Conservation (phyloP, 352 stramenopile species). For the Pythium myriotylum region DNA sequence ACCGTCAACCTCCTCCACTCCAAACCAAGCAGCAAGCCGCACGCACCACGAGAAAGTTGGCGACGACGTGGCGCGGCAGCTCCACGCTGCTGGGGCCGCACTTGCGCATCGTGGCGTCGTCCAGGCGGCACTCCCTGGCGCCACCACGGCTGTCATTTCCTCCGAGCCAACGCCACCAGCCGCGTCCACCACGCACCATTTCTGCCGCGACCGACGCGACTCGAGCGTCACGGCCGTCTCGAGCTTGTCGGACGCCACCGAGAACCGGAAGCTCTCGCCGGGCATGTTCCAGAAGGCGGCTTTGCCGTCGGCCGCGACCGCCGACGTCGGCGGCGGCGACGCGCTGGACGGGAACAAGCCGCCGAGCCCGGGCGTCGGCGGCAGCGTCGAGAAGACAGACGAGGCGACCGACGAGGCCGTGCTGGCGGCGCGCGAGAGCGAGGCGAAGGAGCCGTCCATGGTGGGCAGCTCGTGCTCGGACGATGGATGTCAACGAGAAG, state of each 20-base stretch:
- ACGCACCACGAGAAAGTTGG: constrained; percentile 6
- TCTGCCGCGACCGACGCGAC: neutral
- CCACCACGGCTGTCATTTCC: neutral
- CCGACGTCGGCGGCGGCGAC: neutral
- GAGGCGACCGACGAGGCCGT: constrained; percentile 2
- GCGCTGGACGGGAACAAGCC: neutral
- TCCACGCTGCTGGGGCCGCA: constrained; percentile 5
- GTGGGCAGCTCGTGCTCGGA: neutral
- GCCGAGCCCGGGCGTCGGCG: neutral
- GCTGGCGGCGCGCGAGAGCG: neutral
- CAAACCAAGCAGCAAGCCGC: neutral
- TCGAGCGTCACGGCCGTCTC: constrained; percentile 13
- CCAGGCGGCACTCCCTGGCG: constrained; percentile 7
- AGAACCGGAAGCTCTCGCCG: constrained; percentile 7
- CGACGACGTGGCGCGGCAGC: constrained; percentile 9
- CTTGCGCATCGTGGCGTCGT: constrained; percentile 3
- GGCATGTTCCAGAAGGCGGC: constrained; percentile 2
- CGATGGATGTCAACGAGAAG: neutral
- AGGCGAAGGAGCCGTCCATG: constrained; percentile 2
- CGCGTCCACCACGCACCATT: constrained; percentile 12
- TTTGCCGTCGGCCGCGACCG: constrained; percentile 5
- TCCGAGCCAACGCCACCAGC: no score
- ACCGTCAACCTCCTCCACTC: neutral
- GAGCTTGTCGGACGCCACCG: constrained; percentile 14
- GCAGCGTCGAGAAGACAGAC: neutral